Conservation (phyloP, 2,329 filamentous ascomycete genomes). For the Anthostomella pinea region DNA sequence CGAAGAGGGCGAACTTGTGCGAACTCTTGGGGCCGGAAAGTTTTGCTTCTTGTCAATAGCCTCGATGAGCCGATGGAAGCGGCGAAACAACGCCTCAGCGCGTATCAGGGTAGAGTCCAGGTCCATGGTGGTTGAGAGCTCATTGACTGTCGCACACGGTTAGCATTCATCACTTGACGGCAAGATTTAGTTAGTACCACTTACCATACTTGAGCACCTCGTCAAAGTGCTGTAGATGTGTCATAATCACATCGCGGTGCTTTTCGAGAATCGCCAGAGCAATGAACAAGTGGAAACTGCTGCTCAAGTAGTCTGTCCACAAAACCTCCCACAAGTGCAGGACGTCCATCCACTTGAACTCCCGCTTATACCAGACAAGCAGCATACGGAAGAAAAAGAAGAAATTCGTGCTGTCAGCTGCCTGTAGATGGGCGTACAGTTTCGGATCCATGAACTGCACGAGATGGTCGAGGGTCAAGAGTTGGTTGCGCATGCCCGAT, state of each 20-base stretch:
- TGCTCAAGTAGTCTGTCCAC: constrained; percentile 89
- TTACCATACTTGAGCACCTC: constrained; percentile 94
- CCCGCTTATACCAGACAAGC: constrained; percentile 97
- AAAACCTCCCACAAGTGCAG: constrained; percentile 86
- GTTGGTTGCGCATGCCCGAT: constrained; percentile 90
- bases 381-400: constrained; percentile 99
- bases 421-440: constrained; percentile 85
- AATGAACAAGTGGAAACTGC: constrained; percentile 91
- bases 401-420: constrained; percentile 94
- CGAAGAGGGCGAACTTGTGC: constrained; percentile 14
- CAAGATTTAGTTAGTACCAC: constrained; percentile 31
- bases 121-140: constrained; percentile 90
- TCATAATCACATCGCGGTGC: constrained; percentile 94
- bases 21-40: constrained; percentile 60
- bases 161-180: constrained; percentile 6
- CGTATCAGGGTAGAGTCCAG: constrained; percentile 80
- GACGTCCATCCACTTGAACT: constrained; percentile 87
- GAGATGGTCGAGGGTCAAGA: constrained; percentile 87
- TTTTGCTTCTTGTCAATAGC: constrained; percentile 88
- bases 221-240: constrained; percentile 89
- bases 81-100: constrained; percentile 82
- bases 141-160: constrained; percentile 67
- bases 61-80: constrained; percentile 85
- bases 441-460: constrained; percentile 96
- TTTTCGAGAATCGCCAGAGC: constrained; percentile 93